phyloP scores from a whole-genome alignment of 305 asterid genomes.

The Solanum aculeatissimum region DNA sequence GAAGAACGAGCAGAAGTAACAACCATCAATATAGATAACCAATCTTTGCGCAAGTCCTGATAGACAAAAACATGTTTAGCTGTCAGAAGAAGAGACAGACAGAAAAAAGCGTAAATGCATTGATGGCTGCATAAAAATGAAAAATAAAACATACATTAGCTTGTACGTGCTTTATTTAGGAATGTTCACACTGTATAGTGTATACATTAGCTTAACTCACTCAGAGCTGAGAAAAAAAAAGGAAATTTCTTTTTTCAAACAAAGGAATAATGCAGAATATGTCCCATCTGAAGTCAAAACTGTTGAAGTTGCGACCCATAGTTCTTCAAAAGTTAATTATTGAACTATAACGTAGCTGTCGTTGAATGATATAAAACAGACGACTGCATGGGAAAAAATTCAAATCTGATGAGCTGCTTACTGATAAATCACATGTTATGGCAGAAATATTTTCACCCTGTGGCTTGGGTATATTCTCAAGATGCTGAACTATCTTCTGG shows the following conservation, averaged over 20 bases:
- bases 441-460: conserved; percentile 90
- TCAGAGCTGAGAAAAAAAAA: background rate
- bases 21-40: conserved; percentile 89
- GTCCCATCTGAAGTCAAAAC: background rate
- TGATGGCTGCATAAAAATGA: background rate
- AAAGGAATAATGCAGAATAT: background rate
- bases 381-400: background rate
- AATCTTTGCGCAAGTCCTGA: conserved; percentile 91
- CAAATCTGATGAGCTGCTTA: conserved; percentile 25
- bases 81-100: background rate
- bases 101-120: background rate
- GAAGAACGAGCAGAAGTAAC: conserved; percentile 99
- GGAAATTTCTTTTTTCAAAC: background rate
- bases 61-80: conserved; percentile 5
- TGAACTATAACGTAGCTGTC: background rate
- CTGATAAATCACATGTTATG: conserved; percentile 88
- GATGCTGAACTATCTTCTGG: conserved; percentile 87
- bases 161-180: background rate
- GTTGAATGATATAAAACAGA: background rate
- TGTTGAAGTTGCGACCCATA: background rate
- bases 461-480: conserved; percentile 89
- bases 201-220: background rate
- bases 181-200: background rate
- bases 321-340: background rate
- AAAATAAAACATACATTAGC: background rate